Evolutionary conservation across 495 filamentous ascomycete species (phyloP), one percentile per base, ranked within the genome.

Genomic region (Xylaria curta): DNA sequence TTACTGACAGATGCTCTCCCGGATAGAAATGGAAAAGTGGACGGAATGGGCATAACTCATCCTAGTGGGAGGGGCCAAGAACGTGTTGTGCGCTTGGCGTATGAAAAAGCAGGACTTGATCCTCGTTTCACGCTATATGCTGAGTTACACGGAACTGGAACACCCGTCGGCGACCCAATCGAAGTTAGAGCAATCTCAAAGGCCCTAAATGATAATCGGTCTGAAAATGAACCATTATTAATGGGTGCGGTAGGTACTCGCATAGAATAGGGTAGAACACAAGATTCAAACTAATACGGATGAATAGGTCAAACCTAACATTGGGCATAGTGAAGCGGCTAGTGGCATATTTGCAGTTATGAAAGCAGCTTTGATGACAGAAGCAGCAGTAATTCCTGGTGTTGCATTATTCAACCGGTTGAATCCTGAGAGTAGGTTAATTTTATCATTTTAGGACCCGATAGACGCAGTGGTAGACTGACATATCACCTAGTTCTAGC

Each of bases 41-140:
- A 80, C 17, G 81, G 75, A 15, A 81, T 82, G 12, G 86, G 87
- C 8, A 89, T 91, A 60, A 90, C 87, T 2, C 78, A 88, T 73
- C 90, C 91, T 0, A 87, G 79, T 71, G 77, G 76, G 10, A 75
- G 80, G 17, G 87, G 89, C 0, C 91, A 93, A 74, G 85, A 83
- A 26, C 71, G 71, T 0, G 73, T 90, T 0, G 89, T 92, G n/a
- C 78, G 82, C 3, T 75, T 81, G 6, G 82, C 82, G 0, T 91
- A 92, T 74, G 69, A 66, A 5, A 72, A 75, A 4, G 78, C 78
- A 21, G 74, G 78, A 5, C 71, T 88, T 7, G 73, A 82, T 62
- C 60, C 78, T 13, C 67, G 51, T 0, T 26, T 47, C 1, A 82
- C 83, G 6, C 44, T 66, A 12, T 87, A 82, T 70, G 75, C 82